phyloP scores from a whole-genome alignment of 2,329 filamentous ascomycete species.

The Pseudogymnoascus sp. region DNA sequence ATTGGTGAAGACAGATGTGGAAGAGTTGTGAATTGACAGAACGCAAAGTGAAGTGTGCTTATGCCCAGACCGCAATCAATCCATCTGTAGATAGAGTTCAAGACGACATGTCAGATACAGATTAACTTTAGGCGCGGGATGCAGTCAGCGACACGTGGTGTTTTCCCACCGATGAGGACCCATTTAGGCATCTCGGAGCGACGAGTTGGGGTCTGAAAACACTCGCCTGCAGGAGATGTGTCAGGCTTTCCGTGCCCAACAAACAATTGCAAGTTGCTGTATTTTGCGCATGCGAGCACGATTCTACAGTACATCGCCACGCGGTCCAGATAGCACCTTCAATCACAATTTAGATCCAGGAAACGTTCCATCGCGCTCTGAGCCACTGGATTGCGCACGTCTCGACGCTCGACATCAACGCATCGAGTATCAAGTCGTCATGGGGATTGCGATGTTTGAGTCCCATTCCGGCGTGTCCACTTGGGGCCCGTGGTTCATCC shows the following conservation, averaged over 20 bases:
- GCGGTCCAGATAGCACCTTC: background rate
- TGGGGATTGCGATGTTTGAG: background rate
- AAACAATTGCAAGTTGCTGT: background rate
- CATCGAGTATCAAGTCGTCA: background rate
- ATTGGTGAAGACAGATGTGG: background rate
- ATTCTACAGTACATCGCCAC: background rate
- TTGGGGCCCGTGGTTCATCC: background rate
- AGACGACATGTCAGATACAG: background rate
- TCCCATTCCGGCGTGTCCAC: background rate
- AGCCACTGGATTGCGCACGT: background rate
- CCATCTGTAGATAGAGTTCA: background rate
- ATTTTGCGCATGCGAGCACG: background rate
- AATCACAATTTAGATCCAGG: background rate
- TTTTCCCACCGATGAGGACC: background rate
- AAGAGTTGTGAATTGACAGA: background rate
- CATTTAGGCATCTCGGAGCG: background rate
- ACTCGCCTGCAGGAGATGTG: background rate
- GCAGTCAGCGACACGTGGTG: conserved; percentile 4
- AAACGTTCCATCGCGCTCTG: background rate
- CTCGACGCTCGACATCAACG: background rate
- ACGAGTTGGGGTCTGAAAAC: background rate
- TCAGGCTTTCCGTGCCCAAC: background rate
- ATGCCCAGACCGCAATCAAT: background rate
- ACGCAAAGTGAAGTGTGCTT: background rate
- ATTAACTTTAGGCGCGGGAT: background rate